phyloP scores from a whole-genome alignment of 2,329 filamentous ascomycete genomes.

The Alternaria consortialis region DNA sequence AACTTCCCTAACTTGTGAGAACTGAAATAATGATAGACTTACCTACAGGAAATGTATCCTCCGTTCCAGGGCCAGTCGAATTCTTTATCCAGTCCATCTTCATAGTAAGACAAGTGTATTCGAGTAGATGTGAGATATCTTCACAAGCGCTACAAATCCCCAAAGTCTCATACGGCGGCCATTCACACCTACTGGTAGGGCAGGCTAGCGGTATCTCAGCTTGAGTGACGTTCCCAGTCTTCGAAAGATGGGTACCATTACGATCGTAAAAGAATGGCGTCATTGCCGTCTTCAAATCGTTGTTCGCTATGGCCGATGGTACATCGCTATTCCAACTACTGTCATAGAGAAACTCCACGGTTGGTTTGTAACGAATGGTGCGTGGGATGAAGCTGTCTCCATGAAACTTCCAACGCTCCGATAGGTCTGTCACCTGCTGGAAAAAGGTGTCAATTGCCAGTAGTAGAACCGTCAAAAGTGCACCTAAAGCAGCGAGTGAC shows the following conservation, averaged over 20 bases:
- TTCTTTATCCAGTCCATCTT: slow-evolving; percentile 29
- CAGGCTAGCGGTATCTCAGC: slow-evolving; percentile 37
- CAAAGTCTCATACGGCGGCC: slow-evolving; percentile 30
- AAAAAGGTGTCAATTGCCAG: slow-evolving; percentile 44
- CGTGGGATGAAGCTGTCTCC: slow-evolving; percentile 26
- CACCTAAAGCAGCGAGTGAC: slow-evolving; percentile 31
- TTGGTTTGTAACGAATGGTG: slow-evolving; percentile 13
- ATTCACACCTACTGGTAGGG: slow-evolving; percentile 36
- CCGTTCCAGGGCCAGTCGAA: slow-evolving; percentile 3
- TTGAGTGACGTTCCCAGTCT: slow-evolving; percentile 25
- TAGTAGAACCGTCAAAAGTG: slow-evolving; percentile 28
- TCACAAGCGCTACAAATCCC: slow-evolving; percentile 36
- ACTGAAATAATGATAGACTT: background rate
- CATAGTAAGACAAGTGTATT: slow-evolving; percentile 23
- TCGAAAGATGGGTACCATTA: slow-evolving; percentile 26
- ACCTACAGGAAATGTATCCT: slow-evolving; percentile 13
- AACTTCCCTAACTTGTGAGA: too few relatives aligned
- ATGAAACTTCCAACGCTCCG: slow-evolving; percentile 16
- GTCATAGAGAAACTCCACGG: background rate
- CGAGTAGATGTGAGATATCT: slow-evolving; percentile 27
- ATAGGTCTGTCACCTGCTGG: slow-evolving; percentile 36
- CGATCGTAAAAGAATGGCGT: slow-evolving; percentile 26
- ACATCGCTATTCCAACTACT: background rate
- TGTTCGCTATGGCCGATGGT: background rate
- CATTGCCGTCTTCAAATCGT: background rate